Conservation (phyloP, 2,329 filamentous ascomycete genomes). For the Aspergillus sp. region DNA sequence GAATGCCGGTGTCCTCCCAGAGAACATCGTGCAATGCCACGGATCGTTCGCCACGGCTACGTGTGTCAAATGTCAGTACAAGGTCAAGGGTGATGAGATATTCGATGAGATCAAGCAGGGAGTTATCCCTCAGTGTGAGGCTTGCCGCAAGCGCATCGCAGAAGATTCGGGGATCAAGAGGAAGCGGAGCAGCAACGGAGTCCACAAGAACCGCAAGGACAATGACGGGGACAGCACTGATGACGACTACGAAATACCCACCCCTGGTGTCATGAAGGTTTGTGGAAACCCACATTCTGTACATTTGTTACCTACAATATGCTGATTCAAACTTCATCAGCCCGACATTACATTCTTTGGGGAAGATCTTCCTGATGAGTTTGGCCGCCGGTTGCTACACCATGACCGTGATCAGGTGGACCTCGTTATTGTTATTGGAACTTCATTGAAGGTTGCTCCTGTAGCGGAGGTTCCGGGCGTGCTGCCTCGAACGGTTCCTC, state of each 20-base stretch:
- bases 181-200: slow-evolving; percentile 54
- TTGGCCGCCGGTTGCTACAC: slow-evolving; percentile 77
- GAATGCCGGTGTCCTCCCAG: slow-evolving; percentile 75
- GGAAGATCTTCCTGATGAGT: slow-evolving; percentile 81
- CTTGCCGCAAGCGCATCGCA: slow-evolving; percentile 62
- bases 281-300: slow-evolving; percentile 8
- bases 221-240: slow-evolving; percentile 58
- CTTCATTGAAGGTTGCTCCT: slow-evolving; percentile 90
- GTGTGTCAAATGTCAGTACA: slow-evolving; percentile 77
- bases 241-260: slow-evolving; percentile 65
- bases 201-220: slow-evolving; percentile 56
- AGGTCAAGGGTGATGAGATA: slow-evolving; percentile 74
- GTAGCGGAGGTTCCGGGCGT: slow-evolving; percentile 88
- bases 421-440: slow-evolving; percentile 93
- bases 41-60: slow-evolving; percentile 92
- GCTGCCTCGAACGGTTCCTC: slow-evolving; percentile 75
- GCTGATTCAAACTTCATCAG: slow-evolving; percentile 34
- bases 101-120: slow-evolving; percentile 77
- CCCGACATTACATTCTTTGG: slow-evolving; percentile 99
- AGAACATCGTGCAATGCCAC: slow-evolving; percentile 92
- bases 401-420: slow-evolving; percentile 80
- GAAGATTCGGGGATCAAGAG: slow-evolving; percentile 51
- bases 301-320: not conserved
- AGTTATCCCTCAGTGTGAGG: slow-evolving; percentile 73
- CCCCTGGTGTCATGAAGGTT: slow-evolving; percentile 77